phyloP scores from a whole-genome alignment of 495 filamentous ascomycete species.

The Penicillium fimorum region DNA sequence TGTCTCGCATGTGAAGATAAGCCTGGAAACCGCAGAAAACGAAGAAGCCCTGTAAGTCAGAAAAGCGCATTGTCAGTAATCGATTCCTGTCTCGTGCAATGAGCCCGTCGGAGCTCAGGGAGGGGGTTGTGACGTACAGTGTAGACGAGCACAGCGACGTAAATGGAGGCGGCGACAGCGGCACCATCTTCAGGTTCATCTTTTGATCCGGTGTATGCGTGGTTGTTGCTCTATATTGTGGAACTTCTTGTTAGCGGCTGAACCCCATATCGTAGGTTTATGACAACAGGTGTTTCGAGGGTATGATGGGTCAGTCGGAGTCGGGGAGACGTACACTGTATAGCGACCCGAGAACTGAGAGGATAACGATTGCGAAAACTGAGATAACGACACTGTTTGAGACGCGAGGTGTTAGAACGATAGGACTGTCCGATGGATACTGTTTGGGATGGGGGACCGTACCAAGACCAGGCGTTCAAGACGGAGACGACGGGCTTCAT shows the following conservation, averaged over 20 bases:
- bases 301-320: neutral
- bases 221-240: constrained; percentile 59
- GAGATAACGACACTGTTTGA: constrained; percentile 76
- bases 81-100: neutral
- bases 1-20: constrained; percentile 71
- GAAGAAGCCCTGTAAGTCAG: constrained; percentile 66
- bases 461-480: constrained; percentile 95
- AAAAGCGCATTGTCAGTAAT: constrained; percentile 10
- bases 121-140: constrained; percentile 54
- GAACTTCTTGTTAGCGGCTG: constrained; percentile 12
- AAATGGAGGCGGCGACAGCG: constrained; percentile 78
- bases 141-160: constrained; percentile 82
- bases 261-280: neutral
- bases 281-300: constrained; percentile 13
- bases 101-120: neutral
- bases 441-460: constrained; percentile 18
- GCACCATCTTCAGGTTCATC: constrained; percentile 71
- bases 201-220: constrained; percentile 72
- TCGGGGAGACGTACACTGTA: constrained; percentile 55
- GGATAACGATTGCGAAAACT: constrained; percentile 81
- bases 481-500: constrained; percentile 93
- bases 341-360: constrained; percentile 76
- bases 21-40: constrained; percentile 88
- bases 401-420: constrained; percentile 15
- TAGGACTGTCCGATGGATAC: neutral